Evolutionary conservation across 495 filamentous ascomycete species (phyloP).

Genomic region (Coniosporium apollinis): DNA sequence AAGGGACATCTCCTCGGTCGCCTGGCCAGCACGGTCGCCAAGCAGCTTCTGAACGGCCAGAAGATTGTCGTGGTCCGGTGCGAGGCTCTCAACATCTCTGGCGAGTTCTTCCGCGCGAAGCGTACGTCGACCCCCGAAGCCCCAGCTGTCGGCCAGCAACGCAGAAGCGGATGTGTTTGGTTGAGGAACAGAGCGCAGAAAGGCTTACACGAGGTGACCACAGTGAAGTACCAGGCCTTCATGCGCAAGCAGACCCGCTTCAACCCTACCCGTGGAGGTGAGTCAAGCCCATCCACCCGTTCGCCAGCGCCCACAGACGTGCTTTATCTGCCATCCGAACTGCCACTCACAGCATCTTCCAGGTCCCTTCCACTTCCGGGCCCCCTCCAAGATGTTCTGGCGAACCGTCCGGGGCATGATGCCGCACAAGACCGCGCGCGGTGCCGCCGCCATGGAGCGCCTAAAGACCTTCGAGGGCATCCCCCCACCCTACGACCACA

Average conservation of each 20-base stretch:
- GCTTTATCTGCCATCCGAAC: background rate
- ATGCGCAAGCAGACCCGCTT: constrained; percentile 98
- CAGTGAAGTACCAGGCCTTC: constrained; percentile 99
- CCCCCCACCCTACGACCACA: constrained; percentile 96
- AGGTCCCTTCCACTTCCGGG: constrained; percentile 99
- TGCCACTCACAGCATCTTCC: constrained; percentile 4
- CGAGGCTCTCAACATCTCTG: constrained; percentile 98
- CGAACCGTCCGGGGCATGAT: constrained; percentile 99
- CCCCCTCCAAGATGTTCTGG: constrained; percentile 97
- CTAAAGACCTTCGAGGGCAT: constrained; percentile 99
- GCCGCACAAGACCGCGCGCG: constrained; percentile 97
- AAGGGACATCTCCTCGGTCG: constrained; percentile 99
- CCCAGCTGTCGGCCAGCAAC: background rate
- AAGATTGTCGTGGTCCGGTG: constrained; percentile 98
- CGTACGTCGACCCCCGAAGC: constrained; percentile 67
- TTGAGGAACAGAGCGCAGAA: background rate
- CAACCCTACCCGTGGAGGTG: constrained; percentile 95
- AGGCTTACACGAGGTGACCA: too few relatives aligned
- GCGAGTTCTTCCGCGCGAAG: constrained; percentile 99
- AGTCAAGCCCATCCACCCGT: constrained; percentile 20
- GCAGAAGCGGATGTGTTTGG: too few relatives aligned
- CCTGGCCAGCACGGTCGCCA: constrained; percentile 95
- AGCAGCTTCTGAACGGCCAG: constrained; percentile 98
- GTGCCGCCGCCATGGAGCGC: constrained; percentile 87
- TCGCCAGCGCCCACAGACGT: background rate